A percentile compares a stretch with the other conserved stretches of the same genome.
These are phyloP conservation scores for Hypoxylon subgilvum DNA, from an alignment of 495 filamentous ascomycete species.

Conservation along the genomic window DNA sequence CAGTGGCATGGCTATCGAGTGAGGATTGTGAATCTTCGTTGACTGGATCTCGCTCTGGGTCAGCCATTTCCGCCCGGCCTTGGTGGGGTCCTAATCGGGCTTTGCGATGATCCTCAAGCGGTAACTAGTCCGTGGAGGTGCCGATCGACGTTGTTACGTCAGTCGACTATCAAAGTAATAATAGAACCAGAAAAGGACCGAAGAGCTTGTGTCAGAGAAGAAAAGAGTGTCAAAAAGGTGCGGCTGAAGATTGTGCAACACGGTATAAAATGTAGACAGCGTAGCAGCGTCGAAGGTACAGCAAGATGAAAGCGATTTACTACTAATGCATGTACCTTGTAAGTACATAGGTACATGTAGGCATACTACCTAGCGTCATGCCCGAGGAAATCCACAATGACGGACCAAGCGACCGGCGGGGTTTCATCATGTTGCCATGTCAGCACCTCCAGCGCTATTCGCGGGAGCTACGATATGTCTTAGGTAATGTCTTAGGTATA, in stretches of 20 bases:
- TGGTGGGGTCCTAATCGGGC: neutral
- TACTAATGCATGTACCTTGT: too few species aligned
- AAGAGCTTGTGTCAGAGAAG: conserved; percentile 2
- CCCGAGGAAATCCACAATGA: neutral
- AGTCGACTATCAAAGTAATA: conserved; percentile 14
- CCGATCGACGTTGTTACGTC: conserved; percentile 26
- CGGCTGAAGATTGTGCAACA: conserved; percentile 27
- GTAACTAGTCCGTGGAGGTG: neutral
- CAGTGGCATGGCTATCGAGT: neutral
- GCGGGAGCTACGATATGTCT: conserved; percentile 11
- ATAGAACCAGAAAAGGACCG: conserved; percentile 19
- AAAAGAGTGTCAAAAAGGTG: conserved; percentile 11
- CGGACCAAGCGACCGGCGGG: neutral
- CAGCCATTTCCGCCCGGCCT: conserved; percentile 15
- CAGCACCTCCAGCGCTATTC: conserved; percentile 18
- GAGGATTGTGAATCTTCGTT: conserved; percentile 5
- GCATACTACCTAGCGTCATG: conserved; percentile 3
- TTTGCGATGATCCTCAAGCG: neutral
- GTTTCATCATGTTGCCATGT: conserved; percentile 6
- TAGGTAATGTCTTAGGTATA: neutral
- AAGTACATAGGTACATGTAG: conserved; percentile 2
- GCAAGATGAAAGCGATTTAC: too few species aligned
- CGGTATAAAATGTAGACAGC: neutral
- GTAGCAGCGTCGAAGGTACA: too few species aligned
- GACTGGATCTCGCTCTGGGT: conserved; percentile 11